Evolutionary conservation across 1,139 yeast species (phyloP), one percentile per base, ranked within the genome.

Genomic region (Nadsonia starkeyi-henricii): DNA sequence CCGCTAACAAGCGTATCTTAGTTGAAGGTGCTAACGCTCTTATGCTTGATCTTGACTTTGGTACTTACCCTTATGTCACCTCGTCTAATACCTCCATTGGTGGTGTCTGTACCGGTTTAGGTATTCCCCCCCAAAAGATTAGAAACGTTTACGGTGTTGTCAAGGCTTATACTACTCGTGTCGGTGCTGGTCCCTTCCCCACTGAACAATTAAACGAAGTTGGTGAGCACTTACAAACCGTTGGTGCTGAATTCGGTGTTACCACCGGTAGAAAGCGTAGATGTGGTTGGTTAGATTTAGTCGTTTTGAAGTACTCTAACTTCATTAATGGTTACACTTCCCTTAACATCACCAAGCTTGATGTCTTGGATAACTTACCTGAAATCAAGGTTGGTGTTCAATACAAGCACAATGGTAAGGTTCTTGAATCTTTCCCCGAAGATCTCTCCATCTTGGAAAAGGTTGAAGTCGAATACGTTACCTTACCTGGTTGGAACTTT

Each of bases 111-210:
- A 91, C 98, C 44, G 99, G 99, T 54, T 76, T 93, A 56, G 99
- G 97, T 59, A 68, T 91, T 52, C 96, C 98, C 37, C 98, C 98
- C 58, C 77, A 71, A 56, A 71, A 79, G 55, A 82, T 91, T 59
- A 76, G 73, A 49, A 81, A 86, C 64, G 73, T 88, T 46, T 86
- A 82, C 64, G 99, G 99, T 67, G 98, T 91, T 43, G 97, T 89
- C 50, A 91, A 91, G 73, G 98, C 98, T 45, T 91, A 91, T 69
- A 93, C 98, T 46, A 91, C 98, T 43, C 81, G 99, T 69, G 99
- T 91, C 51, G 99, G 99, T 61, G 97, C 88, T 62, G 99, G 99
- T 54, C 98, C 99, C 39, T 91, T 91, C 84, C 97, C 99, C 54
- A 82, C 97, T 51, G 99, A 91, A 70, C 97, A 89, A 67, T 76